These are phyloP conservation scores for Leonotis leonurus DNA, from an alignment of 257 asterid genomes.

Conservation along the genomic window DNA sequence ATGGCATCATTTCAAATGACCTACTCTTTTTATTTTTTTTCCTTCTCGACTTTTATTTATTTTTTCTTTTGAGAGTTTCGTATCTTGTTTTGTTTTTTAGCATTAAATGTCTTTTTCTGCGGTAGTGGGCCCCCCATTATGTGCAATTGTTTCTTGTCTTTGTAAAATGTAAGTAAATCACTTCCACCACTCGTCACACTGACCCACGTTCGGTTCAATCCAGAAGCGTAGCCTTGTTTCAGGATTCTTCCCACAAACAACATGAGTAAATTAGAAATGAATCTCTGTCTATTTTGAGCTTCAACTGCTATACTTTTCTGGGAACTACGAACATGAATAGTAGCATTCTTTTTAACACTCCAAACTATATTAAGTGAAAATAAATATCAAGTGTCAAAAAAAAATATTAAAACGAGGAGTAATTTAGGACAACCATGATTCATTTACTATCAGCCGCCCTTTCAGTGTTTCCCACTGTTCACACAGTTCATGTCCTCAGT, in stretches of 20 bases:
- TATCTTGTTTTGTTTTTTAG: conserved; percentile 29
- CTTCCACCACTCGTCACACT: neutral
- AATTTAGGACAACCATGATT: neutral
- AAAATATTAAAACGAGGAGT: too few relatives aligned
- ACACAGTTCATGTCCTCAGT: neutral
- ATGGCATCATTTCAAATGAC: conserved; percentile 29
- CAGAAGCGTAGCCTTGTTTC: neutral
- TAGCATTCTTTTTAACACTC: neutral
- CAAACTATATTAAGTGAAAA: neutral
- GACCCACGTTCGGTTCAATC: neutral
- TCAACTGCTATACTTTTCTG: neutral
- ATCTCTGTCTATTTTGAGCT: neutral
- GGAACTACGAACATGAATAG: neutral
- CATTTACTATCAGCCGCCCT: conserved; percentile 25
- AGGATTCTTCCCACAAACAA: neutral
- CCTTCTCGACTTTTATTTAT: neutral
- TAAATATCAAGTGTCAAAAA: neutral
- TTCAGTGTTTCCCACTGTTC: conserved; percentile 3
- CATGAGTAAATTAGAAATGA: neutral
- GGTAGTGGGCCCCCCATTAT: conserved; percentile 24
- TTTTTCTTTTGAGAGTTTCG: neutral
- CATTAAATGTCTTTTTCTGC: conserved; percentile 17
- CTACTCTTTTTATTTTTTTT: neutral
- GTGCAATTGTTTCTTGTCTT: conserved; percentile 21
- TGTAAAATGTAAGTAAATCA: conserved; percentile 10